These are phyloP conservation scores for Phialophora tarda DNA, from an alignment of 2,329 filamentous ascomycete species.

Conservation along the genomic window DNA sequence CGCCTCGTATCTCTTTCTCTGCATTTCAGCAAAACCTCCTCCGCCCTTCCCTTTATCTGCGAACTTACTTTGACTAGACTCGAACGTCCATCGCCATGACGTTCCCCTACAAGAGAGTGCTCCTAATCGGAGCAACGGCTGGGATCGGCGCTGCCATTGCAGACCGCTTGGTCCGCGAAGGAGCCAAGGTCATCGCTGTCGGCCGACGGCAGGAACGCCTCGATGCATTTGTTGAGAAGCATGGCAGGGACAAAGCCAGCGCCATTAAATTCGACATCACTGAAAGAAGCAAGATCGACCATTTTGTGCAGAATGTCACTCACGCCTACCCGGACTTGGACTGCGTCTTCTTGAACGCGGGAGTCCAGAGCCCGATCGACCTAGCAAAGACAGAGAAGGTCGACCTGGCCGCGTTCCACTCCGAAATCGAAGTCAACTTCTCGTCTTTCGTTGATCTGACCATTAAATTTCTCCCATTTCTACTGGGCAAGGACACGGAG, in stretches of 20 bases:
- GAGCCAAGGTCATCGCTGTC: constrained; percentile 61
- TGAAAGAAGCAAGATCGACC: constrained; percentile 50
- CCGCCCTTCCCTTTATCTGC: background rate
- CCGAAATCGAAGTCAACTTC: constrained; percentile 58
- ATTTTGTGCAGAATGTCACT: constrained; percentile 50
- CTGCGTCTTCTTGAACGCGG: constrained; percentile 63
- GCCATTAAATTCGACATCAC: constrained; percentile 56
- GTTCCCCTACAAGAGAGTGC: constrained; percentile 62
- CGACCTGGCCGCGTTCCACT: constrained; percentile 48
- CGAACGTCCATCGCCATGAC: constrained; percentile 47
- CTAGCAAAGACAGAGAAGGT: constrained; percentile 55
- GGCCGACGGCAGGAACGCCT: constrained; percentile 61
- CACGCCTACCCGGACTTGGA: constrained; percentile 58
- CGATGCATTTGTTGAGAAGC: constrained; percentile 53
- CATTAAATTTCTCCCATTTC: constrained; percentile 55
- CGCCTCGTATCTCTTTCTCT: background rate
- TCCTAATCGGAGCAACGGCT: constrained; percentile 61
- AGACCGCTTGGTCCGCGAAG: constrained; percentile 54
- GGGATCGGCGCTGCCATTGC: constrained; percentile 60
- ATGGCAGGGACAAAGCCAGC: constrained; percentile 52
- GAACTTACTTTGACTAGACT: background rate
- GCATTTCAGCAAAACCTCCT: background rate
- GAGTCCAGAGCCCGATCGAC: constrained; percentile 58
- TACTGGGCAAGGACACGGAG: constrained; percentile 43
- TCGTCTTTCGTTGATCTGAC: constrained; percentile 53